A percentile compares a stretch with the other conserved stretches of the same genome.
Evolutionary conservation across 2,329 filamentous ascomycete genomes (phyloP).

Genomic region (Blastomyces gilchristii): DNA sequence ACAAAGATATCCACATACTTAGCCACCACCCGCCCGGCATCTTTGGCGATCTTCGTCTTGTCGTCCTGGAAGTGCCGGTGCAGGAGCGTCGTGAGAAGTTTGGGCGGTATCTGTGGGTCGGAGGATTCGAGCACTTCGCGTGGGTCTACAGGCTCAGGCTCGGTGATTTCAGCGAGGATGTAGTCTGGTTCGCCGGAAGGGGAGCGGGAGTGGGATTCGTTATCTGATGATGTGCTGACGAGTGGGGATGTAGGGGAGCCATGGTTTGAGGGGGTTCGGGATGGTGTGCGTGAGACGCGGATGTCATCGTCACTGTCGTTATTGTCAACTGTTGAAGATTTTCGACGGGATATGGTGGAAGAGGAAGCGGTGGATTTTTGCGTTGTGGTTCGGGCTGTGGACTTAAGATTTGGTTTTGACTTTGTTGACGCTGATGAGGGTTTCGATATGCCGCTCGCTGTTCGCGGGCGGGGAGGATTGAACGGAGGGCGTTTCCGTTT

Average conservation of each 20-base stretch:
- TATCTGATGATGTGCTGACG: constrained; percentile 11
- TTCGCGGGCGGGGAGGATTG: constrained; percentile 33
- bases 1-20: constrained; percentile 91
- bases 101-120: constrained; percentile 52
- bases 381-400: constrained; percentile 15
- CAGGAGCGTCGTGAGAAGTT: constrained; percentile 66
- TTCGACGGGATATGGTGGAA: constrained; percentile 13
- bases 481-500: constrained; percentile 36
- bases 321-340: constrained; percentile 11
- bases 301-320: neutral
- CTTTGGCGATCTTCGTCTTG: constrained; percentile 61
- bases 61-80: constrained; percentile 67
- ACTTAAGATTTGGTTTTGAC: constrained; percentile 15
- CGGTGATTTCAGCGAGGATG: constrained; percentile 38
- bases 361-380: constrained; percentile 12
- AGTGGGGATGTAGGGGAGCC: neutral
- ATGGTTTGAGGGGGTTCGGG: neutral
- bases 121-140: constrained; percentile 25
- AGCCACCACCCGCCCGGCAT: constrained; percentile 64
- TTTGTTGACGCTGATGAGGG: constrained; percentile 14
- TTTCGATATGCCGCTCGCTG: constrained; percentile 19
- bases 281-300: constrained; percentile 9
- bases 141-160: constrained; percentile 15
- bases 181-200: constrained; percentile 35
- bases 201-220: constrained; percentile 11